These are phyloP conservation scores for Gigaspora rosea DNA, from an alignment of 192 early-diverging fungal species.

Conservation along the genomic window DNA sequence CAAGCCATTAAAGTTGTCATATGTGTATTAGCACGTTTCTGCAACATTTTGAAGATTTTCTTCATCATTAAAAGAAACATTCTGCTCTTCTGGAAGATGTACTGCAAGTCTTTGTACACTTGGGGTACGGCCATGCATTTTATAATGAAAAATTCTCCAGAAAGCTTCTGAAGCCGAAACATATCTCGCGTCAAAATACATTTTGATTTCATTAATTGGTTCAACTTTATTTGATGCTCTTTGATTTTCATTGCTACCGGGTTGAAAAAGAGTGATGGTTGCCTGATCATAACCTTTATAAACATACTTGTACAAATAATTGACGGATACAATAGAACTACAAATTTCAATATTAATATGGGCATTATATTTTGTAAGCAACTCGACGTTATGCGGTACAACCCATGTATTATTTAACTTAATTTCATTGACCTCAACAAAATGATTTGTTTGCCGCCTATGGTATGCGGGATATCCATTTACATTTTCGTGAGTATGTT, in stretches of 20 bases:
- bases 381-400: conserved; percentile 37
- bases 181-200: conserved; percentile 33
- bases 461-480: conserved; percentile 39
- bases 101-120: conserved; percentile 21
- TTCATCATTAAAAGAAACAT: background rate
- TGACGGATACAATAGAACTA: conserved; percentile 30
- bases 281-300: conserved; percentile 41
- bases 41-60: conserved; percentile 12
- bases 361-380: conserved; percentile 43
- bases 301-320: conserved; percentile 48
- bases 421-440: background rate
- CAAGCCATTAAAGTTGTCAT: conserved; percentile 25
- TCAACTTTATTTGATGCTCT: background rate
- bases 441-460: background rate
- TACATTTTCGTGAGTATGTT: conserved; percentile 15
- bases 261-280: background rate
- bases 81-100: conserved; percentile 21
- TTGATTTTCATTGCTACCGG: background rate
- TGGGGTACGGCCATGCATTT: conserved; percentile 28
- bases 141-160: conserved; percentile 39
- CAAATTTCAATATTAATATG: conserved; percentile 46
- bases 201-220: background rate
- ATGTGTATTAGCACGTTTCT: background rate
- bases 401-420: conserved; percentile 38
- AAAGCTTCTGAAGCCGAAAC: conserved; percentile 34